phyloP scores from a whole-genome alignment of 2,329 filamentous ascomycete species.

The Plenodomus biglobosus region DNA sequence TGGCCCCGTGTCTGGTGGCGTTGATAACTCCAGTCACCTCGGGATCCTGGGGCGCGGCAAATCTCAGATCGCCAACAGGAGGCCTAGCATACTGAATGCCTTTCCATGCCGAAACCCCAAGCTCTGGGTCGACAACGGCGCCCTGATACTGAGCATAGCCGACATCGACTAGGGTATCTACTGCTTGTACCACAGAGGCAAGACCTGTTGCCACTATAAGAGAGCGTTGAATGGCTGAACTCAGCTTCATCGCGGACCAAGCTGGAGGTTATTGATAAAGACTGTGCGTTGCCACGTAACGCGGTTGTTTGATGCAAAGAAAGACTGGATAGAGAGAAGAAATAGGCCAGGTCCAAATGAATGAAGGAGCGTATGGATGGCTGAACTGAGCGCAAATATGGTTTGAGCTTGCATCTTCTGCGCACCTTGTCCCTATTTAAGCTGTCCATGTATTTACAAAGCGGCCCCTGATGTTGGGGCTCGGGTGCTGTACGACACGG shows the following conservation, averaged over 20 bases:
- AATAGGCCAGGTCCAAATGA: neutral
- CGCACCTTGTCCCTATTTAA: neutral
- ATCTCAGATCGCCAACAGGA: constrained; percentile 66
- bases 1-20: constrained; percentile 33
- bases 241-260: neutral
- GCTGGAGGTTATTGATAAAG: neutral
- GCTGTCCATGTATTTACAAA: too few relatives aligned
- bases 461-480: too few relatives aligned
- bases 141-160: constrained; percentile 67
- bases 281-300: neutral
- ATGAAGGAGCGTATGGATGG: neutral
- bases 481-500: neutral
- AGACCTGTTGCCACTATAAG: neutral
- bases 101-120: constrained; percentile 69
- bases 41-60: constrained; percentile 59
- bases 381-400: too few relatives aligned
- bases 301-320: neutral
- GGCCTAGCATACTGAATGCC: constrained; percentile 72
- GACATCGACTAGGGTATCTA: constrained; percentile 57
- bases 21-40: constrained; percentile 12
- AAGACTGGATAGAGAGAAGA: neutral
- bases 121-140: constrained; percentile 43
- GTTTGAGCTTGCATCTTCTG: neutral
- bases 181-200: constrained; percentile 21
- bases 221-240: neutral